Evolutionary conservation across 768 basidiomycete genomes (phyloP), one percentile per base, ranked within the genome.

Genomic region (Suillus subaureus): DNA sequence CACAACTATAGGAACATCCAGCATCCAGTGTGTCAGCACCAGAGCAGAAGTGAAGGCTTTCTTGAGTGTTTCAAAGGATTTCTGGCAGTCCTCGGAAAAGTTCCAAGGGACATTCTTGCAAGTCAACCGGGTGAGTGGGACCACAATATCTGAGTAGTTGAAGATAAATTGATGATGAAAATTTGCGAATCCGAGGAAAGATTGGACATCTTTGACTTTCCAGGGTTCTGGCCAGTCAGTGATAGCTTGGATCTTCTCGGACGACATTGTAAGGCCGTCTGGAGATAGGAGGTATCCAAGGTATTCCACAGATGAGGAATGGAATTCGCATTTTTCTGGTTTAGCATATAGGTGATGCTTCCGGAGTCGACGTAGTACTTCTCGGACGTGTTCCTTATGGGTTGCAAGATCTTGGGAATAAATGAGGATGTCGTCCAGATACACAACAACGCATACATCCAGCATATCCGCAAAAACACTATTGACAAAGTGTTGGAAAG

Each of bases 301-400:
- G 1, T 39, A 39, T 15, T 39, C 42, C 2, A 39, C 6, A 4
- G 42, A 42, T 0, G 6, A 1, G 42, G 16, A 16, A 6, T 42
- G 42, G 16, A 42, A 42, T 18, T 18, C 5, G 6, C 16, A 42
- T 2, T 42, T 42, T 15, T 42, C 16, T 0, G 16, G 16, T 42
- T 42, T 42, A 6, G 16, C 42, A 42, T 42, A 42, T 0, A 43
- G 42, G 0, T 7, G 7, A 43, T 45, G 43, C 4, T 45, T 45
- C 0, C 9, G 0, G 43, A 45, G 43, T 3, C 21, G 9, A 0
- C 9, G 9, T 0, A 45, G 21, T 1, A 45, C 43, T n/a, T 45
- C 43, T 4, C 4, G 9, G 43, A 45, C 8, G 1, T 45, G 43
- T n/a, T 45, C 4, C 1, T n/a, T 45, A 11, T 45, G 43, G 4